Conservation (phyloP, 805 yeast genomes). For the Candida germanica region DNA sequence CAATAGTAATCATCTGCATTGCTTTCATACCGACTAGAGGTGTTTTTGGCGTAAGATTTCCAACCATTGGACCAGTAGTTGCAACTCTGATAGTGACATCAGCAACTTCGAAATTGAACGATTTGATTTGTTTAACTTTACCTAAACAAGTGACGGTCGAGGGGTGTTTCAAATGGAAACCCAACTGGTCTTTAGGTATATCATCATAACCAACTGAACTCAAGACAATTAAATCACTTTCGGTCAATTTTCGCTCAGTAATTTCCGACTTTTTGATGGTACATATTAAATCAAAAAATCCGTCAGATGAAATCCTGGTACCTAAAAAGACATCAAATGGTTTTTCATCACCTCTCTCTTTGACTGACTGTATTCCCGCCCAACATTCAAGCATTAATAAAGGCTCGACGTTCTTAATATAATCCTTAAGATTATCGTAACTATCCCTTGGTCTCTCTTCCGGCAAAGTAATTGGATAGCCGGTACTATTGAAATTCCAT, state of each 20-base stretch:
- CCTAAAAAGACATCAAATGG: constrained; percentile 74
- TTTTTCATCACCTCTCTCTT: constrained; percentile 53
- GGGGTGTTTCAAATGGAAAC: constrained; percentile 27
- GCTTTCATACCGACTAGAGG: constrained; percentile 67
- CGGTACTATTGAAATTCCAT: constrained; percentile 72
- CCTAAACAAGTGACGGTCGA: constrained; percentile 65
- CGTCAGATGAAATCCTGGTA: constrained; percentile 77
- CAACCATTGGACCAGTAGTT: constrained; percentile 50
- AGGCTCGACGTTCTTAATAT: constrained; percentile 71
- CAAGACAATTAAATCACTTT: constrained; percentile 69
- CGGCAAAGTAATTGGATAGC: constrained; percentile 48
- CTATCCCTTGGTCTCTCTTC: constrained; percentile 32
- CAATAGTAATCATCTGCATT: constrained; percentile 86
- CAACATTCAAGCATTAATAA: constrained; percentile 85
- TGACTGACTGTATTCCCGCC: constrained; percentile 80
- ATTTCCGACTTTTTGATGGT: constrained; percentile 55
- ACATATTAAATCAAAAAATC: constrained; percentile 83
- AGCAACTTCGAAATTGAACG: constrained; percentile 57
- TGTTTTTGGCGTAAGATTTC: constrained; percentile 59
- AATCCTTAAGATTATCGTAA: constrained; percentile 61
- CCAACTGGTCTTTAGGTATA: constrained; percentile 16
- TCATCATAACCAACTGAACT: constrained; percentile 3
- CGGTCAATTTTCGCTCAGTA: constrained; percentile 55
- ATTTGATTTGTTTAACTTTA: constrained; percentile 70
- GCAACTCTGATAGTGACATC: constrained; percentile 74